Evolutionary conservation across 2,329 filamentous ascomycete species (phyloP).

Genomic region (Teratosphaeria destructans): DNA sequence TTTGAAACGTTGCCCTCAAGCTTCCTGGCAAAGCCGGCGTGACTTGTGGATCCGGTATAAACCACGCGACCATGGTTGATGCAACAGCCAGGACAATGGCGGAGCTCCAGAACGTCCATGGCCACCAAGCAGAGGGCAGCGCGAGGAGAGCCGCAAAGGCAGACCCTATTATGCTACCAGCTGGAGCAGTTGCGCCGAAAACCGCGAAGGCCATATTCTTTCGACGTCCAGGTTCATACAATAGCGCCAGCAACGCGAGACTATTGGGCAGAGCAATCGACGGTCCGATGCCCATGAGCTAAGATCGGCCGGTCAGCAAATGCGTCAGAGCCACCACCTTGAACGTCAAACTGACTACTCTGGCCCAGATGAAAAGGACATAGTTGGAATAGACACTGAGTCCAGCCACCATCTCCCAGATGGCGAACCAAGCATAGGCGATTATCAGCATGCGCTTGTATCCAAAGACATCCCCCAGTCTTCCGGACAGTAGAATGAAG

Average conservation of each 20-base stretch:
- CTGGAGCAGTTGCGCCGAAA: conserved; percentile 41
- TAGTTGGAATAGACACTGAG: conserved; percentile 28
- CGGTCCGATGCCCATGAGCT: conserved; percentile 44
- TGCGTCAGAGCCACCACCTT: neutral
- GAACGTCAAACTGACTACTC: conserved; percentile 10
- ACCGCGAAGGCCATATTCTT: conserved; percentile 51
- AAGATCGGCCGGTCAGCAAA: neutral
- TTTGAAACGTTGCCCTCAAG: conserved; percentile 9
- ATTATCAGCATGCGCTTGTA: conserved; percentile 41
- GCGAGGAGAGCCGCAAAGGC: conserved; percentile 32
- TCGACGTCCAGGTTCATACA: conserved; percentile 45
- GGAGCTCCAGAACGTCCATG: conserved; percentile 38
- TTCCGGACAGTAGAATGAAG: neutral
- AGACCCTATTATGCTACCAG: conserved; percentile 33
- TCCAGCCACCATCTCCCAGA: conserved; percentile 40
- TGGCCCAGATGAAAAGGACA: conserved; percentile 28
- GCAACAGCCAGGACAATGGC: conserved; percentile 30
- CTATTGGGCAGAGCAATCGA: conserved; percentile 55
- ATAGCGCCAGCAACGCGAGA: conserved; percentile 49
- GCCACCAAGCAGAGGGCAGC: conserved; percentile 38
- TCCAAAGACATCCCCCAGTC: conserved; percentile 40
- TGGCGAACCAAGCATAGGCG: conserved; percentile 40
- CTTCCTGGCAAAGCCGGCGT: conserved; percentile 5
- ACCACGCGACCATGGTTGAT: conserved; percentile 27
- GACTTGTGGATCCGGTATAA: conserved; percentile 30